These are phyloP conservation scores for Zygosaccharomyces pseudobailii DNA, from an alignment of 1,139 yeast species.

Conservation along the genomic window DNA sequence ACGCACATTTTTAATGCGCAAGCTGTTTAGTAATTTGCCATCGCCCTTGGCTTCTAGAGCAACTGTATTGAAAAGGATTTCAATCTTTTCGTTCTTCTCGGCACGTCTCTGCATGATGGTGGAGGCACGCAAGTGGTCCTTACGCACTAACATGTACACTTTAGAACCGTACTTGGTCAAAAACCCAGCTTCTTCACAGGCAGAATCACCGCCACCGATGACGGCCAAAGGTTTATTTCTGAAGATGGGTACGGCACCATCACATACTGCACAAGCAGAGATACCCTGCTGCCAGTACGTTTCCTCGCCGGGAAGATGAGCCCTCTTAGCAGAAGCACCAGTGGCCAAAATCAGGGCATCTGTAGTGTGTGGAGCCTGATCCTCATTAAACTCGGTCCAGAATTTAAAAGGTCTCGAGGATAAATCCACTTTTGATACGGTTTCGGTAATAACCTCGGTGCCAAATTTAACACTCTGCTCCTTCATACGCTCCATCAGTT, in stretches of 20 bases:
- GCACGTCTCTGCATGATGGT: slow-evolving; percentile 95
- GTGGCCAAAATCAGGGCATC: slow-evolving; percentile 93
- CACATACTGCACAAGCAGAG: slow-evolving; percentile 98
- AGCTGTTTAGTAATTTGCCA: slow-evolving; percentile 64
- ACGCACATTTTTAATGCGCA: slow-evolving; percentile 63
- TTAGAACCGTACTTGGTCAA: slow-evolving; percentile 95
- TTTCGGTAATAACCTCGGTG: slow-evolving; percentile 89
- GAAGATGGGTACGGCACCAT: slow-evolving; percentile 98
- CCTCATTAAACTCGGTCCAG: slow-evolving; percentile 95
- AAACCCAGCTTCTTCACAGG: slow-evolving; percentile 97
- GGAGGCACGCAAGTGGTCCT: slow-evolving; percentile 90
- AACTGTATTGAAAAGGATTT: slow-evolving; percentile 82
- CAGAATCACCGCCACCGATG: slow-evolving; percentile 98
- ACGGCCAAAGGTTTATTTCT: slow-evolving; percentile 97
- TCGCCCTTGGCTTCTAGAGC: slow-evolving; percentile 88
- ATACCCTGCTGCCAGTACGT: slow-evolving; percentile 98
- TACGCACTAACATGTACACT: slow-evolving; percentile 88
- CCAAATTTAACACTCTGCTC: slow-evolving; percentile 84
- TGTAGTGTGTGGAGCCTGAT: slow-evolving; percentile 80
- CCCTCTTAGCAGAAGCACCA: slow-evolving; percentile 96
- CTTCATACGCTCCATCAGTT: slow-evolving; percentile 90
- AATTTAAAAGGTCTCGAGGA: slow-evolving; percentile 85
- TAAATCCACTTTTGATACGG: slow-evolving; percentile 85
- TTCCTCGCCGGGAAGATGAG: slow-evolving; percentile 93
- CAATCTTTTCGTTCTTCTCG: slow-evolving; percentile 75